Evolutionary conservation across 2,329 filamentous ascomycete genomes (phyloP), one percentile per base, ranked within the genome.

Genomic region (Colletotrichum orchidophilum): DNA sequence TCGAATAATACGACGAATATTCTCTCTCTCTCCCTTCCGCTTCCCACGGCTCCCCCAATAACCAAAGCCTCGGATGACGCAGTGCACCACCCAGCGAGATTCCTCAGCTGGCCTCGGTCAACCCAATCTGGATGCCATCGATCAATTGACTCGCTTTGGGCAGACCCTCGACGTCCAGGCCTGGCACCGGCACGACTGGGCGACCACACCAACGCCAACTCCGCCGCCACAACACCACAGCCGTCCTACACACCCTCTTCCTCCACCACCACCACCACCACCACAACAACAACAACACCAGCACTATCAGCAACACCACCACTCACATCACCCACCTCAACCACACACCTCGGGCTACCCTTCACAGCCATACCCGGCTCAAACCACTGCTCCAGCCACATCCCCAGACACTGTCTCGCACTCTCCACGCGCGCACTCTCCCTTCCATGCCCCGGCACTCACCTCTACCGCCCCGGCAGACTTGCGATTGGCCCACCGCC

Each of bases 121-220:
- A 69, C 69, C 69, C 39, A 71, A 71, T 27, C 39, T 71, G 59
- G 69, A 71, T 13, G 69, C 69, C 21, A 71, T 71, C 35, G 33
- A 71, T 59, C 69, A 71, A 63, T 71, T 71, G 59, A 71, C 69
- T 49, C 69, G 69, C 8, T 71, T 71, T 24, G 59, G 69, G 27
- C 69, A 69, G 29, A 65, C 58, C 31, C 64, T 71, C 26, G 66
- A 71, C 69, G 69, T 71, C 58, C 63, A 71, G 42, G 64, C 66
- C 57, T 71, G 69, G 69, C 58, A 61, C 54, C 29, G 60, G 24
- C 60, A 63, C 60, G 60, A 54, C 29, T 63, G 60, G 60, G 24
- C 49, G 21, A 42, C 60, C 39, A 27, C 46, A 24, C 60, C 31
- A 21, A 53, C 60, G 49, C 59, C 42, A 3, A 50, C 58, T 7